These are phyloP conservation scores for Nadsonia fulvescens DNA, from an alignment of 805 yeast genomes.

Conservation along the genomic window DNA sequence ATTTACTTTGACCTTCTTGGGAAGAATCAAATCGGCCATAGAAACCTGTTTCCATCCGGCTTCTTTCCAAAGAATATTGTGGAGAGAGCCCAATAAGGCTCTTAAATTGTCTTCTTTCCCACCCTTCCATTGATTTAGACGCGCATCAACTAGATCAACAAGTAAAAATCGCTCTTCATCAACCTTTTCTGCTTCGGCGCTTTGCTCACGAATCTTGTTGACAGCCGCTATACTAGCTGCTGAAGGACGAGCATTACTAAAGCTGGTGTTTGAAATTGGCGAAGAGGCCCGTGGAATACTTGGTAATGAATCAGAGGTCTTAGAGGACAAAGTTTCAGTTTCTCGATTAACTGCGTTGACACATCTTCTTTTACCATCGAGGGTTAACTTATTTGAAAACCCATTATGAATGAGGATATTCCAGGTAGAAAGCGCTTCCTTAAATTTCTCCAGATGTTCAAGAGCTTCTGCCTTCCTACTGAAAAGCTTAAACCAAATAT, in stretches of 20 bases:
- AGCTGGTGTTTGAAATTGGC: neutral
- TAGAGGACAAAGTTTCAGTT: constrained; percentile 26
- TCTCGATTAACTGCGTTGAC: constrained; percentile 27
- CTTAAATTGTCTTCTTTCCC: constrained; percentile 75
- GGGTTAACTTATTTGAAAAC: constrained; percentile 35
- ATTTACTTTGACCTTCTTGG: constrained; percentile 70
- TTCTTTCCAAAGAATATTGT: constrained; percentile 49
- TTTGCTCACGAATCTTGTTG: constrained; percentile 31
- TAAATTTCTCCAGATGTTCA: constrained; percentile 59
- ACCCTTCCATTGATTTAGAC: constrained; percentile 42
- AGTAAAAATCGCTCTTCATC: constrained; percentile 44
- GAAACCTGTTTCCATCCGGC: constrained; percentile 48
- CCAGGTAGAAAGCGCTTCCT: constrained; percentile 45
- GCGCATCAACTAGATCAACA: constrained; percentile 42
- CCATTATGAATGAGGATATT: constrained; percentile 50
- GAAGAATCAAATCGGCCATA: constrained; percentile 62
- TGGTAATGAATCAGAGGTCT: no score
- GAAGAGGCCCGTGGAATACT: neutral
- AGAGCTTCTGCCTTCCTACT: constrained; percentile 65
- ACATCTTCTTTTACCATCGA: constrained; percentile 78
- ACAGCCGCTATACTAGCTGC: constrained; percentile 28
- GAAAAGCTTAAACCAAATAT: constrained; percentile 57
- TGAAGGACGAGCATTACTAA: constrained; percentile 5
- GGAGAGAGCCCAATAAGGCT: constrained; percentile 52
- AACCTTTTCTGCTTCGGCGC: constrained; percentile 25